Conservation (phyloP, 2,329 filamentous ascomycete species). For the Diaporthe sp. region DNA sequence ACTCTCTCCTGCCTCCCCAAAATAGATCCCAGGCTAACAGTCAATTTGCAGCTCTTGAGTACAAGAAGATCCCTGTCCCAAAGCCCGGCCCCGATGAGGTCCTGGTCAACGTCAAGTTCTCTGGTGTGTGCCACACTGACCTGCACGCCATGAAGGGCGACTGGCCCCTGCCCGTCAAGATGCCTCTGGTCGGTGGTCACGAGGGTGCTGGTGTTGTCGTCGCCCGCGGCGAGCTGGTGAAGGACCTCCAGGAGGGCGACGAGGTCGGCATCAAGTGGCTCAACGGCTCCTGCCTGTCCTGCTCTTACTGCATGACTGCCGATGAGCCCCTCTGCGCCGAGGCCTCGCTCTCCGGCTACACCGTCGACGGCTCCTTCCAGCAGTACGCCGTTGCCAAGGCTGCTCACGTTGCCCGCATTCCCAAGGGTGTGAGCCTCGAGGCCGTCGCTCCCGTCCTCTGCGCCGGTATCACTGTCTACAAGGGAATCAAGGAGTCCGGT, state of each 20-base stretch:
- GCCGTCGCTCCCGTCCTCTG: slow-evolving; percentile 78
- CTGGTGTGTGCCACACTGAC: slow-evolving; percentile 81
- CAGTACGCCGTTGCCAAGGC: slow-evolving; percentile 79
- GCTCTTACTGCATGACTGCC: slow-evolving; percentile 75
- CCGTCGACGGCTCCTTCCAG: slow-evolving; percentile 80
- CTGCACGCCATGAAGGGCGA: slow-evolving; percentile 84
- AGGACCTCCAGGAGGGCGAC: slow-evolving; percentile 68
- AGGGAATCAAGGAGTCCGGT: slow-evolving; percentile 79
- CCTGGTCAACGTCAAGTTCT: slow-evolving; percentile 91
- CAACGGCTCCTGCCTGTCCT: slow-evolving; percentile 76
- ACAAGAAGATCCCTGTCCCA: slow-evolving; percentile 85
- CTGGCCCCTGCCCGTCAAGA: slow-evolving; percentile 86
- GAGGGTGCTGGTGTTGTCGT: slow-evolving; percentile 88
- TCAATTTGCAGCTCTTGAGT: slow-evolving; percentile 66
- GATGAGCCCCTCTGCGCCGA: slow-evolving; percentile 77
- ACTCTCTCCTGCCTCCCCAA: background rate
- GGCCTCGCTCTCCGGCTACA: slow-evolving; percentile 76
- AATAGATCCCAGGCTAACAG: slow-evolving; percentile 19
- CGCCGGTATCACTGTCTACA: slow-evolving; percentile 82
- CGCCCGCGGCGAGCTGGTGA: slow-evolving; percentile 82
- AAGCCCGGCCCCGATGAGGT: slow-evolving; percentile 90
- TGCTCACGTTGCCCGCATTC: slow-evolving; percentile 76
- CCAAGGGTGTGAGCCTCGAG: slow-evolving; percentile 72
- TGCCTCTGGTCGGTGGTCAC: slow-evolving; percentile 87
- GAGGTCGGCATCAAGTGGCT: slow-evolving; percentile 80